phyloP scores from a whole-genome alignment of 2,329 filamentous ascomycete species.

The Atkinsonella texensis region DNA sequence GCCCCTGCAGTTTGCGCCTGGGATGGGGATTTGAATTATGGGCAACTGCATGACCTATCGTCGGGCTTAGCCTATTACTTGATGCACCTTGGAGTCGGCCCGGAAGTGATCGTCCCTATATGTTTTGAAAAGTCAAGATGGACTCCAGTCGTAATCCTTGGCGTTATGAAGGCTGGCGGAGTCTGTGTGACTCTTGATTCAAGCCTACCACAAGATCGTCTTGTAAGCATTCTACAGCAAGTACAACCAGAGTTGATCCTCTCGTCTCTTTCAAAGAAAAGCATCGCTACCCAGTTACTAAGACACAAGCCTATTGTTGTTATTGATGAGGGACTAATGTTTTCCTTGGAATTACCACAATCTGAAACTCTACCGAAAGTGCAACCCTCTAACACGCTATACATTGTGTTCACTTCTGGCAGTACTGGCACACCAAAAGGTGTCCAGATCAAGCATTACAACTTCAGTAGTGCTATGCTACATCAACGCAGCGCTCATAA shows the following conservation, averaged over 20 bases:
- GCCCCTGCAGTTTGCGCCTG: constrained; percentile 8
- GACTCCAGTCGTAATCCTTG: constrained; percentile 6
- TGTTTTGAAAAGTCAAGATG: constrained; percentile 8
- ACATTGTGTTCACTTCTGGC: constrained; percentile 40
- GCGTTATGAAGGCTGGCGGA: constrained; percentile 5
- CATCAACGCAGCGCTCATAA: constrained; percentile 7
- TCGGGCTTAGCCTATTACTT: constrained; percentile 7
- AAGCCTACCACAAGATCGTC: constrained; percentile 9
- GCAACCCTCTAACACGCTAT: constrained; percentile 7
- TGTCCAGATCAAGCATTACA: constrained; percentile 23
- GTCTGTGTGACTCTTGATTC: constrained; percentile 8
- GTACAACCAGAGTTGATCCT: constrained; percentile 11
- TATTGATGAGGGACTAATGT: constrained; percentile 1
- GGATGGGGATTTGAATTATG: constrained; percentile 29
- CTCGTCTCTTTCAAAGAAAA: constrained; percentile 7
- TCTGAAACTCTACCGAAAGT: constrained; percentile 4
- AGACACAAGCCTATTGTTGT: background rate
- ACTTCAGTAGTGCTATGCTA: constrained; percentile 7
- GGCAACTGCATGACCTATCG: constrained; percentile 16
- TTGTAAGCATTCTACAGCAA: constrained; percentile 10
- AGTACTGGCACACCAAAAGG: constrained; percentile 36
- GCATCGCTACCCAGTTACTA: constrained; percentile 4
- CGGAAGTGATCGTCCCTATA: constrained; percentile 3
- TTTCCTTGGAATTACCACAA: background rate
- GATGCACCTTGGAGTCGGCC: constrained; percentile 1